Base-by-base conservation (phyloP, 2,329 filamentous ascomycete genomes). In the Juglanconis sp. region DNA sequence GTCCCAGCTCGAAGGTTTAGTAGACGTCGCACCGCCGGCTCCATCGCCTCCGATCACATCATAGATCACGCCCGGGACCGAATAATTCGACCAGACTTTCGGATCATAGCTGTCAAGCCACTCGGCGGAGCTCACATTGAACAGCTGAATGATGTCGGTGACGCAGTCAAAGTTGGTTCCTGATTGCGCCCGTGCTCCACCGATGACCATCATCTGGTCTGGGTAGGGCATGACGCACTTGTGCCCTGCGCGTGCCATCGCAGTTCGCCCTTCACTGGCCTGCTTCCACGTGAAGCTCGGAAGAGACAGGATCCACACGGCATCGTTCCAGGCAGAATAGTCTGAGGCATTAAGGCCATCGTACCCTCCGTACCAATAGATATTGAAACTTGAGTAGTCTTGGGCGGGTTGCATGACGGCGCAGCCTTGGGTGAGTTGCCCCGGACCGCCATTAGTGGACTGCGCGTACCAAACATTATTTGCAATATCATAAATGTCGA, bases 351-450 rank as follows among this genome's bases (percentile, higher is more conserved):
- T 60, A 5, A 86, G 65, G 0, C 83, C 85, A 60, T 85, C 75
- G 68, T 89, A 93, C 0, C 91, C 91, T 15, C 90, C 91, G 67
- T 92, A 95, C 75, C 91, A 91, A 77, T 94, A 93, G 53, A 96
- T 87, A 69, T 93, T 92, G 73, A 88, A 90, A 61, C 87, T 92
- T 10, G 88, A 90, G 38, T 79, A 80, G 69, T 92, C 90, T 49
- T 85, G 79, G 13, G 90, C 87, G 0, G 85, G 79, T n/a, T 85
- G 89, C 1, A 91, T 85, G 0, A 92, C 88, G 3, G 90, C 87
- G 68, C 91, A 95, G 69, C 88, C 80, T 80, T 89, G 71, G 74
- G 89, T 70, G 73, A 83, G 71, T 76, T 85, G 69, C 11, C 79
- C 76, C 0, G 83, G 84, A 0, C 79, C 78, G 2, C 83, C 85